Conservation (phyloP, 2,329 filamentous ascomycete genomes). For the Monosporascus sp. region DNA sequence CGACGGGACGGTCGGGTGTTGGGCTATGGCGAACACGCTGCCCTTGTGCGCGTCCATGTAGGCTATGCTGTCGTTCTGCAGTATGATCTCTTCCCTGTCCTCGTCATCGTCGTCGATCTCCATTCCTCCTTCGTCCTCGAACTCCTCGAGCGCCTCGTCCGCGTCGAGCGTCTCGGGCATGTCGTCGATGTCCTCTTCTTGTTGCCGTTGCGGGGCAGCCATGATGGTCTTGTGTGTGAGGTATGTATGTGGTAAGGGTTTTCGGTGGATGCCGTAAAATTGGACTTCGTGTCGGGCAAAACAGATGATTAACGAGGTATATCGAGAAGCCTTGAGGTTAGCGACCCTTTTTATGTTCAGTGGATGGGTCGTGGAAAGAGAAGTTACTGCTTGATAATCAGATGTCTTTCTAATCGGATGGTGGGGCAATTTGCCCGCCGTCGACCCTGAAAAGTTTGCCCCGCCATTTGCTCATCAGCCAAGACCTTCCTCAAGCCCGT, state of each 20-base stretch:
- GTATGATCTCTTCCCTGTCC: conserved; percentile 61
- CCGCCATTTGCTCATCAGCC: conserved; percentile 6
- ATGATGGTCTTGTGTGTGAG: conserved; percentile 9
- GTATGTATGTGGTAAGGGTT: not conserved
- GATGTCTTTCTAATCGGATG: conserved; percentile 14
- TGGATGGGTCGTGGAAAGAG: conserved; percentile 2
- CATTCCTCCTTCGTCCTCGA: conserved; percentile 64
- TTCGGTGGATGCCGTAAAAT: not conserved
- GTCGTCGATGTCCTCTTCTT: conserved; percentile 41
- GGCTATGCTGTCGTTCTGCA: conserved; percentile 88
- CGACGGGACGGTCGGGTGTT: conserved; percentile 73
- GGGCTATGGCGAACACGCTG: conserved; percentile 90
- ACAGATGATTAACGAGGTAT: not conserved
- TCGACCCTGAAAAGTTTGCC: conserved; percentile 1
- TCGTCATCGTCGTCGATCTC: conserved; percentile 65
- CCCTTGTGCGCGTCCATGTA: conserved; percentile 90
- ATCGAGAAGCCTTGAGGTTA: not conserved
- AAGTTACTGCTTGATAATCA: conserved; percentile 20
- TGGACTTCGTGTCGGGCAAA: too few species aligned
- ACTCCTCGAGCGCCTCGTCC: conserved; percentile 73
- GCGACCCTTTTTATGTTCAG: not conserved
- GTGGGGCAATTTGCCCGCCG: conserved; percentile 14
- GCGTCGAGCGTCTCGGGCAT: conserved; percentile 68
- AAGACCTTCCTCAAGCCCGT: not conserved
- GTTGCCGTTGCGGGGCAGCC: conserved; percentile 28